A percentile compares a stretch with the other conserved stretches of the same genome.
phyloP scores from a whole-genome alignment of 2,329 filamentous ascomycete genomes.

The Aspergillus sp. region DNA sequence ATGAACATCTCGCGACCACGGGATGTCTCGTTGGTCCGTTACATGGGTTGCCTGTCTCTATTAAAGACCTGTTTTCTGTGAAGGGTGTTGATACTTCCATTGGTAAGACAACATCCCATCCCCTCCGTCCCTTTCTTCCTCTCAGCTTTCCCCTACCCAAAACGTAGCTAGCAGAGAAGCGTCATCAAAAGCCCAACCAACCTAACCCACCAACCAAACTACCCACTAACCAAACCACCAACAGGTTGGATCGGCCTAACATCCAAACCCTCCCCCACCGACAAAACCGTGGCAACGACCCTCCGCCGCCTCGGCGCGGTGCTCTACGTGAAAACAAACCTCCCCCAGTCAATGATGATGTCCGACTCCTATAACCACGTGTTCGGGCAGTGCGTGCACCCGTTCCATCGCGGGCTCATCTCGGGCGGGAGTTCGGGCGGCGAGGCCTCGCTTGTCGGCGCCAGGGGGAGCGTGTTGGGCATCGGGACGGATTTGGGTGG shows the following conservation, averaged over 20 bases:
- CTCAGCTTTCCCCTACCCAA: too few species aligned
- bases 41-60: slow-evolving; percentile 59
- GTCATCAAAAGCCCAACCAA: neutral
- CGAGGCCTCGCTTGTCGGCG: slow-evolving; percentile 52
- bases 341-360: slow-evolving; percentile 51
- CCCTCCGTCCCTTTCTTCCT: neutral
- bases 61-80: slow-evolving; percentile 70
- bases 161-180: too few species aligned
- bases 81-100: slow-evolving; percentile 27
- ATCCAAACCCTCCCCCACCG: slow-evolving; percentile 25
- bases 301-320: slow-evolving; percentile 46
- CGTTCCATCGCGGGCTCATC: slow-evolving; percentile 48
- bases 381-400: slow-evolving; percentile 50
- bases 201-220: neutral
- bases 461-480: slow-evolving; percentile 50
- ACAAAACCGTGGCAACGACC: slow-evolving; percentile 27
- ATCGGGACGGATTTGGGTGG: slow-evolving; percentile 58
- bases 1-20: slow-evolving; percentile 51
- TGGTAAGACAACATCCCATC: slow-evolving; percentile 16
- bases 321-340: slow-evolving; percentile 54
- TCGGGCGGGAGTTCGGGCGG: slow-evolving; percentile 55
- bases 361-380: slow-evolving; percentile 54
- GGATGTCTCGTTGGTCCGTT: slow-evolving; percentile 60
- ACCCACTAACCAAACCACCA: neutral
- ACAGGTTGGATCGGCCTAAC: slow-evolving; percentile 48